A percentile compares a stretch with the other conserved stretches of the same genome.
phyloP scores from a whole-genome alignment of 1,284 basidiomycete genomes.

The Ustilago tritici region DNA sequence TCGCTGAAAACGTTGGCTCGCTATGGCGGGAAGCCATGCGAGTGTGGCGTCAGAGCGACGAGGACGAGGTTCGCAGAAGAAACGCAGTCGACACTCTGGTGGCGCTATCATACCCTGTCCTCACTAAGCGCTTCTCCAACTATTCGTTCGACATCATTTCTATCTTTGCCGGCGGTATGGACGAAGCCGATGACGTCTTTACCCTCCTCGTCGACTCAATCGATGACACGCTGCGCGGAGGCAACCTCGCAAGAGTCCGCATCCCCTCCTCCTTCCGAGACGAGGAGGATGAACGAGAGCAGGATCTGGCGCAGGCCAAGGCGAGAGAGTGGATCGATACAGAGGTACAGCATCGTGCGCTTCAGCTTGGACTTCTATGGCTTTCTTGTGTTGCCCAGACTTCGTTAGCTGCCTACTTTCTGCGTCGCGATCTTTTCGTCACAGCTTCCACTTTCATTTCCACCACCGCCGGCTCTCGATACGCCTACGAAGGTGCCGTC shows the following conservation, averaged over 20 bases:
- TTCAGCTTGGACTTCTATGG: constrained; percentile 59
- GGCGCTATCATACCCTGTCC: constrained; percentile 58
- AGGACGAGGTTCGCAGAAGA: constrained; percentile 54
- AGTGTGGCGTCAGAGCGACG: constrained; percentile 50
- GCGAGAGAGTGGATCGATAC: constrained; percentile 46
- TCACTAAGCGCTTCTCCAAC: constrained; percentile 61
- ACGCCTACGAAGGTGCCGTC: constrained; percentile 57
- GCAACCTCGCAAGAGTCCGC: constrained; percentile 32
- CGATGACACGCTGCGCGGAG: constrained; percentile 54
- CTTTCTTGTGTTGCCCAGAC: constrained; percentile 55
- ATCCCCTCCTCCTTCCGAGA: constrained; percentile 38
- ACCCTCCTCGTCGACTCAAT: constrained; percentile 58
- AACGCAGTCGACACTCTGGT: constrained; percentile 63
- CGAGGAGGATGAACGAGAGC: constrained; percentile 27
- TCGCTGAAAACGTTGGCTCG: constrained; percentile 61
- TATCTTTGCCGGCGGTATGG: constrained; percentile 65
- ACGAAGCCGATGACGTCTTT: constrained; percentile 66
- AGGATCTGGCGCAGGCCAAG: constrained; percentile 24
- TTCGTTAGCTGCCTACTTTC: constrained; percentile 62
- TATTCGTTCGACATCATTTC: constrained; percentile 64
- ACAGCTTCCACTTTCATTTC: constrained; percentile 49
- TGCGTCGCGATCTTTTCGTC: constrained; percentile 62
- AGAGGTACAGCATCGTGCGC: constrained; percentile 48
- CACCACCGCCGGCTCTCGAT: constrained; percentile 36
- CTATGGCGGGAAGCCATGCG: constrained; percentile 63